Conservation (phyloP, 768 basidiomycete genomes). For the Tulasnella sp. region DNA sequence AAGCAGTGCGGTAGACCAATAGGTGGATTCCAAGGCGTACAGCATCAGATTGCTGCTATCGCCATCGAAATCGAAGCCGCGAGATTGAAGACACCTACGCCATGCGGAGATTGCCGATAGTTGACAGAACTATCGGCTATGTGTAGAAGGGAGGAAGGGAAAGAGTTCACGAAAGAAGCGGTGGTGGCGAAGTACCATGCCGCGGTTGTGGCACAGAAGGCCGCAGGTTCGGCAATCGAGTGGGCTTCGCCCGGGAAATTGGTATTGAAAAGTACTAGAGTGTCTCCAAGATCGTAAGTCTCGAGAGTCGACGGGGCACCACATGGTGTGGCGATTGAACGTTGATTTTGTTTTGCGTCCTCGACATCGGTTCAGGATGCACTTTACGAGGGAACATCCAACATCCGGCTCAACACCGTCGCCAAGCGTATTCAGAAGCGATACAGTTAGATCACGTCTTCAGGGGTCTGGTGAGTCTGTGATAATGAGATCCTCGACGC, state of each 20-base stretch:
- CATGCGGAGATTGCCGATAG: too few relatives aligned
- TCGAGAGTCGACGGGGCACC: background rate
- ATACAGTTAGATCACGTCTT: slow-evolving; percentile 27
- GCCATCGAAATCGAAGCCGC: slow-evolving; percentile 85
- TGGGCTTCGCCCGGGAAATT: slow-evolving; percentile 90
- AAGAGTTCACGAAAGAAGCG: slow-evolving; percentile 78
- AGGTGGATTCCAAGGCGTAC: slow-evolving; percentile 93
- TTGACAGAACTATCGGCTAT: slow-evolving; percentile 35
- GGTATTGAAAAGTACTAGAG: slow-evolving; percentile 96
- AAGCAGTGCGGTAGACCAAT: slow-evolving; percentile 90
- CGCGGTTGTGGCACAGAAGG: slow-evolving; percentile 77
- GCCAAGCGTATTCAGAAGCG: slow-evolving; percentile 83
- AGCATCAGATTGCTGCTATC: slow-evolving; percentile 84
- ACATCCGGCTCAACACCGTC: slow-evolving; percentile 95
- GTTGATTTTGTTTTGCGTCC: background rate
- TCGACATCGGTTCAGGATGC: slow-evolving; percentile 44
- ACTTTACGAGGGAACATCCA: slow-evolving; percentile 92
- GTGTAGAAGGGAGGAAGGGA: slow-evolving; percentile 67
- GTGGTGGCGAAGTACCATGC: slow-evolving; percentile 97
- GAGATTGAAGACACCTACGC: slow-evolving; percentile 82
- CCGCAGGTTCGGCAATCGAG: slow-evolving; percentile 83
- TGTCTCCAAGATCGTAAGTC: slow-evolving; percentile 86
- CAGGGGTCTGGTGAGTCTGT: too few relatives aligned
- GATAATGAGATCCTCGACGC: too few relatives aligned
- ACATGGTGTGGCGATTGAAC: background rate